phyloP scores from a whole-genome alignment of 768 basidiomycete species.

The Porphyrellus cyaneotinctus region DNA sequence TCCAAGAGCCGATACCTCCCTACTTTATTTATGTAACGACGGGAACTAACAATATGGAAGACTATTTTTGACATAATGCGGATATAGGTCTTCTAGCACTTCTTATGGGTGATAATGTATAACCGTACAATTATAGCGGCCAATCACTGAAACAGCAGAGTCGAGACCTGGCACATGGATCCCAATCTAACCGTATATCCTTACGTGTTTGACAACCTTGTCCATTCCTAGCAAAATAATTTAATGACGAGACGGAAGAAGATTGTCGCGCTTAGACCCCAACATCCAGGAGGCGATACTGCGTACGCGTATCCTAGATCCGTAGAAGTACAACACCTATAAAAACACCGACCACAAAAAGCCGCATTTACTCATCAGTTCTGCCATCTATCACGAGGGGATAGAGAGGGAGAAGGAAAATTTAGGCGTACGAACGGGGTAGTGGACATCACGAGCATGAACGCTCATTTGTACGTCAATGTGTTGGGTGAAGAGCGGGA shows the following conservation, averaged over 20 bases:
- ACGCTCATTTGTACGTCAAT: conserved; percentile 50
- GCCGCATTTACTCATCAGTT: not conserved
- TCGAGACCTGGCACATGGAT: not conserved
- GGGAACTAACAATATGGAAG: not conserved
- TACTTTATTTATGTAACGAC: not conserved
- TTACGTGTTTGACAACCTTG: not conserved
- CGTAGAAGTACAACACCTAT: conserved; percentile 30
- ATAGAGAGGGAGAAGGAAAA: no score
- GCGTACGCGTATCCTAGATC: conserved; percentile 30
- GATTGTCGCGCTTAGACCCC: not conserved
- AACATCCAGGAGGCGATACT: conserved; percentile 26
- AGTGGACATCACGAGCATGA: conserved; percentile 40
- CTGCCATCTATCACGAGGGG: no score
- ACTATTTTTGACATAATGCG: not conserved
- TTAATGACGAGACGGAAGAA: not conserved
- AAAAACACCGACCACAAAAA: no score
- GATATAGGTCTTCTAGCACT: not conserved
- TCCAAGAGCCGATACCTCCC: not conserved
- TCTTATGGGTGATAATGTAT: conserved; percentile 3
- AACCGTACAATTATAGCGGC: no score
- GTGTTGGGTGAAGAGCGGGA: conserved; percentile 46
- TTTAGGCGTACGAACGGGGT: conserved; percentile 39
- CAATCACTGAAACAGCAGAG: conserved; percentile 1
- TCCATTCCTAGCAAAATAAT: no score
- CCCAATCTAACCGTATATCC: not conserved